Conservation (phyloP, 2,329 filamentous ascomycete species). For the Lecanicillium sp. region DNA sequence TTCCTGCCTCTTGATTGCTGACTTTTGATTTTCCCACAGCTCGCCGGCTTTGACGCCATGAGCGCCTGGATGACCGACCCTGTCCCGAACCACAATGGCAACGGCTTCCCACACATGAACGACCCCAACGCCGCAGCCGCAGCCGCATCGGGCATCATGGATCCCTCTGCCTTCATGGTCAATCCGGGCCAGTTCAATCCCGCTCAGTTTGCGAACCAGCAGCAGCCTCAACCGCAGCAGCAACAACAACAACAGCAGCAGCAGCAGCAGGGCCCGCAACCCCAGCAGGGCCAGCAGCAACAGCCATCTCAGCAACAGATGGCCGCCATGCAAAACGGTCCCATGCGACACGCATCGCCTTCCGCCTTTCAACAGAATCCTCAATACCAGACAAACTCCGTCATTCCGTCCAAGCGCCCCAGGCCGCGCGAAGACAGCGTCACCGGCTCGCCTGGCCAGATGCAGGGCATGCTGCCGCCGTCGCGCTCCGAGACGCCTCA, state of each 20-base stretch:
- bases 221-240: conserved; percentile 25
- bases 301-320: conserved; percentile 39
- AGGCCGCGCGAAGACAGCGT: conserved; percentile 78
- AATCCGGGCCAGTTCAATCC: conserved; percentile 56
- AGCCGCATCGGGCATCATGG: conserved; percentile 58
- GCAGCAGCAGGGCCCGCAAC: no score
- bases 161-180: conserved; percentile 58
- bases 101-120: conserved; percentile 59
- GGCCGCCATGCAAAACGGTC: conserved; percentile 70
- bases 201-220: conserved; percentile 50
- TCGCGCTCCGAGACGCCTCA: conserved; percentile 92
- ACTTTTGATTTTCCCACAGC: conserved; percentile 38
- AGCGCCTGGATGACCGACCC: conserved; percentile 69
- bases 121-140: conserved; percentile 47
- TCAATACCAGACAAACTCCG: conserved; percentile 75
- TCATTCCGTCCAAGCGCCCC: conserved; percentile 85
- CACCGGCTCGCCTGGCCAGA: conserved; percentile 72
- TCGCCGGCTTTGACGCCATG: conserved; percentile 51
- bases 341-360: conserved; percentile 75
- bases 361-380: conserved; percentile 61
- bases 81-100: conserved; percentile 65
- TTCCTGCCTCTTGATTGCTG: conserved; percentile 37
- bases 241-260: conserved; percentile 31
- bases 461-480: conserved; percentile 65
- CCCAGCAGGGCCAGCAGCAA: conserved; percentile 19